phyloP scores from a whole-genome alignment of 2,329 filamentous ascomycete species.

The Trichoderma sp. region DNA sequence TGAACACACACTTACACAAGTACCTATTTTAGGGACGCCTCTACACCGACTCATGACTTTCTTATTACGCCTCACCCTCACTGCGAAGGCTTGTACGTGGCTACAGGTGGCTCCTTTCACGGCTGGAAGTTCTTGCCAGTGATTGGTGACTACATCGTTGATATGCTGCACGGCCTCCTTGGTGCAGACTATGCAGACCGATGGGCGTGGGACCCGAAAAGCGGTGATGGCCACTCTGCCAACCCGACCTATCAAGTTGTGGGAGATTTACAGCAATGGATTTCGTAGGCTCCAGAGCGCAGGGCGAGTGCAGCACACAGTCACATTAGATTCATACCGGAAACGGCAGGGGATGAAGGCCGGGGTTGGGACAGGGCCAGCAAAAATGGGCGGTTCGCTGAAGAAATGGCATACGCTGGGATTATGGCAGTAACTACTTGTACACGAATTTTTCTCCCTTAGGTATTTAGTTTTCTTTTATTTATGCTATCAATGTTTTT shows the following conservation, averaged over 20 bases:
- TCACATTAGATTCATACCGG: neutral
- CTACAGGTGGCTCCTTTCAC: conserved; percentile 62
- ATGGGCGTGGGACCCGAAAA: conserved; percentile 47
- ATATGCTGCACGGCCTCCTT: conserved; percentile 45
- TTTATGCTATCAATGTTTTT: neutral
- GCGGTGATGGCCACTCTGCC: conserved; percentile 40
- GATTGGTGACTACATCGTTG: conserved; percentile 57
- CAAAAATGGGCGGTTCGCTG: neutral
- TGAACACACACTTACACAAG: conserved; percentile 21
- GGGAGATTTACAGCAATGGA: conserved; percentile 41
- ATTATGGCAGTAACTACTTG: neutral
- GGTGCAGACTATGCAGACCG: conserved; percentile 37
- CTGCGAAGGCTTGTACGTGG: conserved; percentile 54
- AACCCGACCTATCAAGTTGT: conserved; percentile 43
- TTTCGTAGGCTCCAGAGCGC: conserved; percentile 26
- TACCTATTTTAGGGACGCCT: conserved; percentile 50
- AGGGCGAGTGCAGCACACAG: neutral
- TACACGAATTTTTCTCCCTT: neutral
- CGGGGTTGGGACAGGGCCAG: neutral
- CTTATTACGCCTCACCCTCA: conserved; percentile 53
- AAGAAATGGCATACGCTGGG: neutral
- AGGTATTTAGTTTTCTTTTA: neutral
- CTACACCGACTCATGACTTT: conserved; percentile 61
- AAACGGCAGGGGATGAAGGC: neutral
- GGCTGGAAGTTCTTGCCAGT: conserved; percentile 64